Evolutionary conservation across 2,329 filamentous ascomycete genomes (phyloP).

Genomic region (Elsinoe necatrix): DNA sequence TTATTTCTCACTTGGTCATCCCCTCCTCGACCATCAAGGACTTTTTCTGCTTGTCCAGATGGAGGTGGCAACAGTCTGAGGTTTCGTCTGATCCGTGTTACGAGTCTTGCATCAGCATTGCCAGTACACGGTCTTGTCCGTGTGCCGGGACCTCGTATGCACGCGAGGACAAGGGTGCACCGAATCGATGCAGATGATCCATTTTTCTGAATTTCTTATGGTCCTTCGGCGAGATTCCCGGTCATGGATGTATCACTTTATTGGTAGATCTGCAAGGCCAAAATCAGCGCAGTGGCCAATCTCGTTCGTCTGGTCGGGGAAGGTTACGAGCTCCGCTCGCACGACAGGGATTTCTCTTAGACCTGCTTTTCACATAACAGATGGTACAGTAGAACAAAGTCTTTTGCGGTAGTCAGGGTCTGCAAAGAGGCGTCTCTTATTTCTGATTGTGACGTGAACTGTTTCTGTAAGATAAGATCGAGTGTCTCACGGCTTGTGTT

Average conservation of each 20-base stretch:
- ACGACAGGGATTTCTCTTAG: not conserved
- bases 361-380: not conserved
- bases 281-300: conserved; percentile 12
- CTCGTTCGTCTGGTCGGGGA: not conserved
- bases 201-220: not conserved
- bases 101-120: not conserved
- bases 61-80: not conserved
- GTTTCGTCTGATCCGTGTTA: not conserved
- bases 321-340: not conserved
- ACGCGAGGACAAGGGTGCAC: not conserved
- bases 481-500: not conserved
- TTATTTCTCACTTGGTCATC: not conserved
- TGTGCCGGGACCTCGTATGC: not conserved
- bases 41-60: not conserved
- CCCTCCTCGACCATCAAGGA: not conserved
- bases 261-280: conserved; percentile 12
- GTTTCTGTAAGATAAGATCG: not conserved
- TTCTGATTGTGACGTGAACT: not conserved
- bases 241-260: conserved; percentile 13
- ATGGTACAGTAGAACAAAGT: too few relatives aligned
- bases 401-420: not conserved
- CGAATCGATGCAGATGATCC: not conserved
- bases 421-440: not conserved
- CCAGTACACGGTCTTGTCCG: not conserved
- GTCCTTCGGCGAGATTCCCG: conserved; percentile 4